Evolutionary conservation across 106 monocot genomes (phyloP).

Genomic region (Allium sativum): DNA sequence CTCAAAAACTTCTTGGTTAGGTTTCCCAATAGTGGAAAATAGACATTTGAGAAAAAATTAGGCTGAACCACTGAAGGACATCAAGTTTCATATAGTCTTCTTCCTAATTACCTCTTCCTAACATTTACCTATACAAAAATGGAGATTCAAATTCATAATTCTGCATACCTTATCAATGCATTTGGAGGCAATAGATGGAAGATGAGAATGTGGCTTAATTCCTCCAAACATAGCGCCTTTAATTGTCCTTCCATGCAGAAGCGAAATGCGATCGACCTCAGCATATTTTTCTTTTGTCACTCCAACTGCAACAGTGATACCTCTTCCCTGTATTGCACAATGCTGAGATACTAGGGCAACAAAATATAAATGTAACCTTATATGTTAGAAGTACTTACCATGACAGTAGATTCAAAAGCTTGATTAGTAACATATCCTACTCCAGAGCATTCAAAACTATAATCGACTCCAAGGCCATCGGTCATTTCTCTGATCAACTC

Average conservation of each 20-base stretch:
- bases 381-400: neutral
- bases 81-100: neutral
- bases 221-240: constrained; percentile 5
- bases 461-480: neutral
- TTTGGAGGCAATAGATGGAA: constrained; percentile 5
- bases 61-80: neutral
- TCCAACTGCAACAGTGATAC: constrained; percentile 2
- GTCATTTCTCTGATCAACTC: constrained; percentile 9
- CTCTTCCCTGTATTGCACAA: constrained; percentile 2
- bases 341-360: no score
- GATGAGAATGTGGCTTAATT: constrained; percentile 1
- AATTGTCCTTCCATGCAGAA: neutral
- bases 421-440: neutral
- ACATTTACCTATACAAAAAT: neutral
- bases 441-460: constrained; percentile 7
- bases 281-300: neutral
- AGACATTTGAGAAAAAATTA: no score
- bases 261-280: neutral
- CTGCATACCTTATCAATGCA: constrained; percentile 1
- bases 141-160: neutral
- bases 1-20: neutral
- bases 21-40: no score
- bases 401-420: constrained; percentile 4
- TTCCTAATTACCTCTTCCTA: neutral
- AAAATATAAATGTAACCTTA: no score